Percentiles rank a stretch among this genome's conserved stretches.
Evolutionary conservation across 2,329 filamentous ascomycete species (phyloP).

Genomic region (Apiospora hydei): DNA sequence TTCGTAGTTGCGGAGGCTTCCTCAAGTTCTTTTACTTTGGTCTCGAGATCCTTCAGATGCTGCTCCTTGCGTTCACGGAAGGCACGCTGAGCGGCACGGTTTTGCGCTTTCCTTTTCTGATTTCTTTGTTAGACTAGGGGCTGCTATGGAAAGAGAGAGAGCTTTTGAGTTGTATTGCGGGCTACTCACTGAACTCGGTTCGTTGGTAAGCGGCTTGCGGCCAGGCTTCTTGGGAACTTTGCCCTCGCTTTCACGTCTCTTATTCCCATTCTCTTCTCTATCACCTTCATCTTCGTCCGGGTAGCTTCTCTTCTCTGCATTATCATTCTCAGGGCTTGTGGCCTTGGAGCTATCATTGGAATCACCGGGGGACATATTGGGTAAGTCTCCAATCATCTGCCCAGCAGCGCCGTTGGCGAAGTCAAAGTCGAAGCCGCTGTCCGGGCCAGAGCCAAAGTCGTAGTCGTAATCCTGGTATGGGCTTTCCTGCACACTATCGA

Average conservation of each 20-base stretch:
- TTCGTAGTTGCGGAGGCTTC: slow-evolving; percentile 84
- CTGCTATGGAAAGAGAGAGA: slow-evolving; percentile 18
- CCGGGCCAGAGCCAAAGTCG: slow-evolving; percentile 77
- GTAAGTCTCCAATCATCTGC: slow-evolving; percentile 79
- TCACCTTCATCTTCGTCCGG: slow-evolving; percentile 75
- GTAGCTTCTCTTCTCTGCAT: slow-evolving; percentile 75
- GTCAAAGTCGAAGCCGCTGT: slow-evolving; percentile 80
- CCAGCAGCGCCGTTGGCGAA: slow-evolving; percentile 60
- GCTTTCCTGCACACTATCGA: slow-evolving; percentile 71
- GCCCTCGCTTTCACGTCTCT: slow-evolving; percentile 82
- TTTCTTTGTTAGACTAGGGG: slow-evolving; percentile 35
- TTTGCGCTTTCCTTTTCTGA: slow-evolving; percentile 91
- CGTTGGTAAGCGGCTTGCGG: slow-evolving; percentile 91
- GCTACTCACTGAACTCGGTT: slow-evolving; percentile 84
- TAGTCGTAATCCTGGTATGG: slow-evolving; percentile 86
- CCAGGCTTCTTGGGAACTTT: slow-evolving; percentile 93
- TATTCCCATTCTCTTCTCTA: slow-evolving; percentile 56
- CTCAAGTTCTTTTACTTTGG: slow-evolving; percentile 77
- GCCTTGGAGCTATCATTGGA: slow-evolving; percentile 52
- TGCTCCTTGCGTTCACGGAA: slow-evolving; percentile 91
- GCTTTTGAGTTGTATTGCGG: slow-evolving; percentile 28
- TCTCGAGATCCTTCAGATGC: slow-evolving; percentile 85
- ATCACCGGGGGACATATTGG: slow-evolving; percentile 52
- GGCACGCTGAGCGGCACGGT: slow-evolving; percentile 87
- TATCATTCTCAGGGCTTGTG: slow-evolving; percentile 68